Base-by-base conservation (phyloP, 768 basidiomycete species). In the Cystobasidium onofrii region DNA sequence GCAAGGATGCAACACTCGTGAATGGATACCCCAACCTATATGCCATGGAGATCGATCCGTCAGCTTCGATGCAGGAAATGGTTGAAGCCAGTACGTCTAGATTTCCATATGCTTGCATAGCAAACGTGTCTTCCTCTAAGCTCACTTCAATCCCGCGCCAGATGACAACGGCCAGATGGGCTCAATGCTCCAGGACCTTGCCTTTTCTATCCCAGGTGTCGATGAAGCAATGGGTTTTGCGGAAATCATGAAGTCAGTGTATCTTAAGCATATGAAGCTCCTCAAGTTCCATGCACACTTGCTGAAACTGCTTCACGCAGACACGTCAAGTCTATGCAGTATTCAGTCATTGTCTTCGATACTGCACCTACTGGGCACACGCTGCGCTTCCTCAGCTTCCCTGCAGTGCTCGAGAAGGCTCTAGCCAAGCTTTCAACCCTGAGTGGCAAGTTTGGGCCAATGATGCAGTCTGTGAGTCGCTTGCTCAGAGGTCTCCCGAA, bases 161-260 rank as follows among this genome's bases (percentile, higher is more conserved):
- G 76, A 74, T 33, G 80, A 80, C 41, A 81, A 81, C 33, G 80
- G 80, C 33, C 93, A 95, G 85, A 98, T 98, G 95, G 92, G 92
- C 57, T 88, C 89, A 75, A 98, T 99, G 93, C 96, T 99, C 92
- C 96, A 99, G 81, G 96, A 99, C 83, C 86, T 99, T 54, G 96
- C 96, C 0, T 99, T 99, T 79, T 93, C 96, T 1, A 98, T 99
- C 73, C 96, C 96, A 0, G 96, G 96, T 83, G 95, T 99, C 15
- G 96, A 99, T 79, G 96, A 99, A 82, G 96, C 96, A 1, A 98
- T 99, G 96, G 93, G 92, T 76, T 99, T 99, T 78, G 96, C 96
- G 0, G 96, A 99, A 82, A 96, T 99, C 81, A 99, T 98, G 96
- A 99, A 98, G 95, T 96, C 74, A 73, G 87, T 83, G 23, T 18